Conservation (phyloP, 2,329 filamentous ascomycete genomes). For the Colletotrichum falcatum region DNA sequence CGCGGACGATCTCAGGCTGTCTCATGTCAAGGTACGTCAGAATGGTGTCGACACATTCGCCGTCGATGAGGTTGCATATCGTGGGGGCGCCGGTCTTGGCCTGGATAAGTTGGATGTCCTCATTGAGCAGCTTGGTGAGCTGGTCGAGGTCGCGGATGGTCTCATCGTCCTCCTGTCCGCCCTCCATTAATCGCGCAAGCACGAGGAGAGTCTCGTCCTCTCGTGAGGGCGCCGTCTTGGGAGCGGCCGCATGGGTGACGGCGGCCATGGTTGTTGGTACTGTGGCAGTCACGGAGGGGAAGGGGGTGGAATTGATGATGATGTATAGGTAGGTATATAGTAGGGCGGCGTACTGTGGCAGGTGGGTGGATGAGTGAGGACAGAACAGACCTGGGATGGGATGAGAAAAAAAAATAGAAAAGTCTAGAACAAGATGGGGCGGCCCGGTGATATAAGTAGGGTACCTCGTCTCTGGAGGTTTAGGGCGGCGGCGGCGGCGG, state of each 20-base stretch:
- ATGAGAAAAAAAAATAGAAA: constrained; percentile 3
- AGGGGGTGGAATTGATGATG: constrained; percentile 2
- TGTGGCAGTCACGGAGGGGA: neutral
- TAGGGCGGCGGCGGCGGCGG: constrained; percentile 13
- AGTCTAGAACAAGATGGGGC: constrained; percentile 35
- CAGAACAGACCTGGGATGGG: constrained; percentile 33
- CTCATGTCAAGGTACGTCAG: constrained; percentile 89
- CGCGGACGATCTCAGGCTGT: constrained; percentile 77
- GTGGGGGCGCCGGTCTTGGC: constrained; percentile 58
- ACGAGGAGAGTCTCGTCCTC: constrained; percentile 79
- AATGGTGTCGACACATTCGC: constrained; percentile 84
- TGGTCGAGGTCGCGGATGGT: constrained; percentile 70
- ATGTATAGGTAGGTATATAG: constrained; percentile 35
- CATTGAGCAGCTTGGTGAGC: constrained; percentile 70
- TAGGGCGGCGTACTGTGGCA: constrained; percentile 11
- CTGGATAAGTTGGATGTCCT: constrained; percentile 58
- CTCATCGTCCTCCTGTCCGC: constrained; percentile 84
- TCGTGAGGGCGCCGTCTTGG: constrained; percentile 51
- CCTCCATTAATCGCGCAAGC: constrained; percentile 90
- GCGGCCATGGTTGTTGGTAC: constrained; percentile 49
- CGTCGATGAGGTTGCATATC: constrained; percentile 74
- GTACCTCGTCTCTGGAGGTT: constrained; percentile 33
- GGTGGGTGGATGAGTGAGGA: constrained; percentile 35
- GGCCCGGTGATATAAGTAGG: constrained; percentile 30
- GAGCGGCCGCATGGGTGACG: constrained; percentile 48